Evolutionary conservation across 2,329 filamentous ascomycete genomes (phyloP).

Genomic region (Beauveria sp.): DNA sequence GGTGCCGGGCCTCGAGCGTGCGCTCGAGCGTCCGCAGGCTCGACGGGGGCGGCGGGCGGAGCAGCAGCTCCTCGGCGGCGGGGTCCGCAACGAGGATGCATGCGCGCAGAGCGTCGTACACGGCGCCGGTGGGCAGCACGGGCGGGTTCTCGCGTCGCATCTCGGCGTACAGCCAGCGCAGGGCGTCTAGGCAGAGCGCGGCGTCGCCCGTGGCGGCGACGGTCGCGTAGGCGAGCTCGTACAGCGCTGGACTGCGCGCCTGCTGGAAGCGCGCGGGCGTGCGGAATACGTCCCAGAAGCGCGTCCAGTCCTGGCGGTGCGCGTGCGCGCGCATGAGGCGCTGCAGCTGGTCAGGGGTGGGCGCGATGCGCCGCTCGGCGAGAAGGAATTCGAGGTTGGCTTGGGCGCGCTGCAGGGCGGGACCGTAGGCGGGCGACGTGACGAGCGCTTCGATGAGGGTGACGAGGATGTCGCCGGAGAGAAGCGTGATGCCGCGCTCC

Average conservation of each 20-base stretch:
- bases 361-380: conserved; percentile 27
- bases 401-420: conserved; percentile 31
- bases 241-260: conserved; percentile 45
- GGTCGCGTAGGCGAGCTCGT: conserved; percentile 43
- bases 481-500: conserved; percentile 35
- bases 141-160: conserved; percentile 48
- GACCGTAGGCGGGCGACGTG: conserved; percentile 22
- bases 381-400: conserved; percentile 38
- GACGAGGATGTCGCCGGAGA: conserved; percentile 41
- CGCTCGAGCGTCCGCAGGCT: conserved; percentile 12
- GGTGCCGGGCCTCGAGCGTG: conserved; percentile 15
- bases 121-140: conserved; percentile 33
- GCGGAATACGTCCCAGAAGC: conserved; percentile 55
- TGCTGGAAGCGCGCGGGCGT: conserved; percentile 42
- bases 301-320: conserved; percentile 39
- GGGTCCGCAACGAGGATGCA: conserved; percentile 52
- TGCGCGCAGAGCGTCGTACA: conserved; percentile 41
- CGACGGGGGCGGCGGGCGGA: conserved; percentile 12
- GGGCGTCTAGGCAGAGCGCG: conserved; percentile 35
- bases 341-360: conserved; percentile 31
- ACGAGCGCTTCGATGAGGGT: conserved; percentile 36
- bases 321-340: conserved; percentile 41
- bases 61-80: conserved; percentile 28
- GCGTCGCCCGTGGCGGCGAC: conserved; percentile 38
- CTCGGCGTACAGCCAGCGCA: conserved; percentile 49